Evolutionary conservation across 768 basidiomycete species (phyloP), one percentile per base, ranked within the genome.

Genomic region (Rhodocollybia butyracea): DNA sequence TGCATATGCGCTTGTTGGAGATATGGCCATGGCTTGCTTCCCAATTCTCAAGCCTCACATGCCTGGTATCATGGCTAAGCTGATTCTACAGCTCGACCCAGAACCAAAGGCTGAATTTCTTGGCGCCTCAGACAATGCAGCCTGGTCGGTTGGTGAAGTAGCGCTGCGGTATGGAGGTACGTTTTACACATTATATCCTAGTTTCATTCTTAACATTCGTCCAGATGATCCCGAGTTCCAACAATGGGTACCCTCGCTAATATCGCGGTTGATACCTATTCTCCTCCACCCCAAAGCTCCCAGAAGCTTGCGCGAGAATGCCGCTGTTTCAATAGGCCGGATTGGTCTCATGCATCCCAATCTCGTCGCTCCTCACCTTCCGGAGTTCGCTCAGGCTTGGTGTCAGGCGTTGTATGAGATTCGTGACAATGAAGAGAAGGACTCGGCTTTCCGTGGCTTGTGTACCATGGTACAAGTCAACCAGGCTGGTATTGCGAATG

Each of bases 341-440:
- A 88, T 98, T 56, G 95, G 96, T 5, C 77, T 98, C 57, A 94
- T 95, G 77, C 94, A 94, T 66, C 97, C 97, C 0, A 70, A 73
- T 19, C 70, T 91, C 21, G 93, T 98, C 46, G 94, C 96, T 11
- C 94, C 94, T 22, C 86, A 94, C 65, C 74, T 98, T 27, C 80
- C 85, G 0, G 88, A 89, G 61, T 98, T 98, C 70, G 94, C 94
- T 4, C 90, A 92, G 68, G 86, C 90, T 13, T 99, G 97, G 97
- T 97, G 96, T 70, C 91, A 92, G 63, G 94, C 96, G 6, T 74
- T 99, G 52, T 94, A 94, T 67, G 97, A 98, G 71, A 99, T 99
- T 69, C 88, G 97, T 60, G 97, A 99, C 65, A 99, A 98, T 64
- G 96, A 98, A 63, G 97, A 99, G 77, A 99, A 98, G 73, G 97